Percentiles rank a stretch among this genome's conserved stretches.
Evolutionary conservation across 768 basidiomycete species (phyloP).

Genomic region (Podaxis pistillaris): DNA sequence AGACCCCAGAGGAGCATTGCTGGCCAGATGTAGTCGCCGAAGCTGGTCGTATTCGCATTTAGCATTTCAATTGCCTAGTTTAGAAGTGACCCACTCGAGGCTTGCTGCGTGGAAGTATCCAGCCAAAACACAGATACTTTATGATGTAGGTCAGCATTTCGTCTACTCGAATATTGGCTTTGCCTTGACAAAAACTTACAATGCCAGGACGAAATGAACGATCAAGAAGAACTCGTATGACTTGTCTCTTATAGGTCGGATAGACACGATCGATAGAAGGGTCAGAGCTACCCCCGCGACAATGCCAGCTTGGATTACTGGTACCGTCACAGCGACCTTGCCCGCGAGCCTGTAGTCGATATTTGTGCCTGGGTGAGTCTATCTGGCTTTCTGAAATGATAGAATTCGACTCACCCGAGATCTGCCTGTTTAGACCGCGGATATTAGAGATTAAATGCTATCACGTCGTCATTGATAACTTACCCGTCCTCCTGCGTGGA

Average conservation of each 20-base stretch:
- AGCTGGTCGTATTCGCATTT: conserved; percentile 19
- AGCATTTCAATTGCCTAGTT: neutral
- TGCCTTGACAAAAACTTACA: conserved; percentile 24
- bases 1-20: conserved; percentile 53
- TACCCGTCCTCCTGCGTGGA: conserved; percentile 47
- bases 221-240: conserved; percentile 54
- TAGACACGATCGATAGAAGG: conserved; percentile 43
- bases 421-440: conserved; percentile 15
- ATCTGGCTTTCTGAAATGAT: neutral
- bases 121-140: conserved; percentile 36
- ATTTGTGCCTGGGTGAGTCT: neutral
- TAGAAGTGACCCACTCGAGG: conserved; percentile 24
- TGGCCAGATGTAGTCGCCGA: conserved; percentile 42
- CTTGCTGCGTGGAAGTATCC: conserved; percentile 39
- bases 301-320: conserved; percentile 35
- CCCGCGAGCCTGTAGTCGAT: conserved; percentile 15
- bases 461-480: conserved; percentile 15
- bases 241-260: conserved; percentile 45
- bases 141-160: neutral
- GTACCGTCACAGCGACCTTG: conserved; percentile 20
- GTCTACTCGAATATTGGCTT: neutral
- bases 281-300: conserved; percentile 38
- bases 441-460: neutral
- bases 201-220: conserved; percentile 41
- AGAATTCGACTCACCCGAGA: conserved; percentile 15